Evolutionary conservation across 2,329 filamentous ascomycete genomes (phyloP).

Genomic region (Raffaelea albimanens): DNA sequence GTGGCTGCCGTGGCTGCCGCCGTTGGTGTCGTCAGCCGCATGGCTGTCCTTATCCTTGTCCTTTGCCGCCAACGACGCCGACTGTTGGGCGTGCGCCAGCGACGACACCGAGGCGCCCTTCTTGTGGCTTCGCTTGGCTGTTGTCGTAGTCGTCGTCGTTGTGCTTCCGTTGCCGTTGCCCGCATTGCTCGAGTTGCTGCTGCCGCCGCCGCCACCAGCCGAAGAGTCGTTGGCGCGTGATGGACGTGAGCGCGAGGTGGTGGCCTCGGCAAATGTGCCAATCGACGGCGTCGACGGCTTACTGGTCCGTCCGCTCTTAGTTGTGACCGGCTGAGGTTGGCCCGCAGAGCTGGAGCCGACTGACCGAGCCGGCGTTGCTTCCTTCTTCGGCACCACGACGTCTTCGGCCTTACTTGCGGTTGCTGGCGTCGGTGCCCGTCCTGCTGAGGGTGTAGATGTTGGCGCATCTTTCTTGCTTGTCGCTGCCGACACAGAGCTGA

Average conservation of each 20-base stretch:
- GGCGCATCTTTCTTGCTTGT: constrained; percentile 13
- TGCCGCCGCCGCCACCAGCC: constrained; percentile 1
- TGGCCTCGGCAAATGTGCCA: constrained; percentile 50
- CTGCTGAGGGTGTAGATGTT: background rate
- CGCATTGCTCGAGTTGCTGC: background rate
- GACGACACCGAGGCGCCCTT: constrained; percentile 36
- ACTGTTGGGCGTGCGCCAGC: constrained; percentile 4
- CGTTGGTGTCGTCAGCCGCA: constrained; percentile 1
- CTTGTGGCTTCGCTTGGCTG: constrained; percentile 49
- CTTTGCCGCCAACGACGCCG: constrained; percentile 3
- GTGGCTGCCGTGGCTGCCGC: constrained; percentile 5
- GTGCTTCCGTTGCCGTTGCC: background rate
- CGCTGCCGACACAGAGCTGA: constrained; percentile 16
- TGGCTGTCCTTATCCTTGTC: background rate
- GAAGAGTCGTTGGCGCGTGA: constrained; percentile 34
- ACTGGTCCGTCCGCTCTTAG: constrained; percentile 56
- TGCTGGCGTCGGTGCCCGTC: background rate
- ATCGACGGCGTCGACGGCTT: constrained; percentile 58
- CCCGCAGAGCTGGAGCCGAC: constrained; percentile 11
- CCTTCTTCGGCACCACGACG: constrained; percentile 30
- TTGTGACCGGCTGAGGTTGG: constrained; percentile 32
- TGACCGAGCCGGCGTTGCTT: constrained; percentile 25
- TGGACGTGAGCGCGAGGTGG: constrained; percentile 37
- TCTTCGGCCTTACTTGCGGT: constrained; percentile 1
- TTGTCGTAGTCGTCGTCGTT: constrained; percentile 9